Base-by-base conservation (phyloP, 192 early-diverging fungal genomes). In the Entrophospora sp. region DNA sequence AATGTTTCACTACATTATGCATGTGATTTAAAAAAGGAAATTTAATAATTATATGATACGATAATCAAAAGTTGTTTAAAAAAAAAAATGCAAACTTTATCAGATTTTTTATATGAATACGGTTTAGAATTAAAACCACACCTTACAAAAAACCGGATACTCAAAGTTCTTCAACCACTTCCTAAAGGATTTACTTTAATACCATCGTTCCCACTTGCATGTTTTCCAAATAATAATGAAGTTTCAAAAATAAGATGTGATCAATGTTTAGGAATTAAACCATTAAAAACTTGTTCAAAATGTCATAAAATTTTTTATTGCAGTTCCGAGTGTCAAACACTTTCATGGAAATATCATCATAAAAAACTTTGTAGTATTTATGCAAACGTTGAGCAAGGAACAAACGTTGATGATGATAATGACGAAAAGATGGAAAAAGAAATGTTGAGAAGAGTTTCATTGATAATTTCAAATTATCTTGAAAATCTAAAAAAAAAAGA, bases 191-290 rank as follows among this genome's bases (percentile, higher is more conserved):
- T n/a, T 10, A 51, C 46, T 4, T 35, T 64, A 34, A 64, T 64
- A 7, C 10, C 13, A 20, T 64, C 45, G 1, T 18, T n/a, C 24
- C 45, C 62, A 24, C 25, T 64, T 24, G 27, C 30, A 16, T 46
- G 24, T 14, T 64, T 64, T 36, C 62, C 46, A 51, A 32, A n/a
- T n/a, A n/a, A n/a, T n/a, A n/a, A n/a, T n/a, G n/a, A n/a, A n/a
- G n/a, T 38, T 24, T 30, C n/a, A 49, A 51, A 64, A 36, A 9
- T 16, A 0, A 20, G 12, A 5, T 64, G 62, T 37, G 22, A 64
- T 64, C 44, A 64, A 36, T 64, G 62, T 51, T 51, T 64, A 24
- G 25, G 51, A 64, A 49, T 24, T 35, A 45, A 20, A n/a, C 10
- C 30, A 16, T 7, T 64, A 16, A 14, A 49, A 34, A 35, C 61